phyloP scores from a whole-genome alignment of 1,284 basidiomycete species.

The Leccinum fallax region DNA sequence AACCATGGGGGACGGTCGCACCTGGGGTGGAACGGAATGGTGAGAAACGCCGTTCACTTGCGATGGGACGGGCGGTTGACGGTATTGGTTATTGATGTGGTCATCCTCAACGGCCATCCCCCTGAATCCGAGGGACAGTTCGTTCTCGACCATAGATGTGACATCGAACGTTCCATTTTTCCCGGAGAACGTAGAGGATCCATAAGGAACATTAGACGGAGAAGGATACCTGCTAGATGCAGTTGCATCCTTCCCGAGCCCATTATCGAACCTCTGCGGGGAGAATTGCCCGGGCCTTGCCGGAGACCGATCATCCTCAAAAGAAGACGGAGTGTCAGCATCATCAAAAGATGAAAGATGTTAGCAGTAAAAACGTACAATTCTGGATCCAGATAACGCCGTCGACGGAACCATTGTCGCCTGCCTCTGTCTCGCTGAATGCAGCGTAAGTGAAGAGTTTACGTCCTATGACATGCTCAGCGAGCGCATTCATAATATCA shows the following conservation, averaged over 20 bases:
- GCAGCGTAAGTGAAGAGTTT: constrained; percentile 41
- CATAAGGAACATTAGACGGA: constrained; percentile 45
- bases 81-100: constrained; percentile 37
- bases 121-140: constrained; percentile 58
- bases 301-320: constrained; percentile 52
- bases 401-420: constrained; percentile 42
- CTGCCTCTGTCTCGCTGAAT: constrained; percentile 55
- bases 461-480: constrained; percentile 35
- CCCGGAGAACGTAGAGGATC: constrained; percentile 37
- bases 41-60: constrained; percentile 29
- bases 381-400: constrained; percentile 43
- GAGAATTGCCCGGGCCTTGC: constrained; percentile 53
- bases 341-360: constrained; percentile 9
- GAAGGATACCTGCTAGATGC: constrained; percentile 47
- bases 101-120: constrained; percentile 74
- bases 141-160: constrained; percentile 50
- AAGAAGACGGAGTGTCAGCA: constrained; percentile 22
- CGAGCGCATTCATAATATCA: constrained; percentile 4
- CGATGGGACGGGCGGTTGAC: constrained; percentile 26
- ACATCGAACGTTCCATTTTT: constrained; percentile 47
- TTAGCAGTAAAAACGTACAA: constrained; percentile 38
- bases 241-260: constrained; percentile 43
- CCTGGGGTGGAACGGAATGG: constrained; percentile 33
- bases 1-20: constrained; percentile 44
- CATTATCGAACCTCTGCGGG: constrained; percentile 54